These are phyloP conservation scores for Thermomyces lanuginosus DNA, from an alignment of 2,329 filamentous ascomycete genomes.

Conservation along the genomic window DNA sequence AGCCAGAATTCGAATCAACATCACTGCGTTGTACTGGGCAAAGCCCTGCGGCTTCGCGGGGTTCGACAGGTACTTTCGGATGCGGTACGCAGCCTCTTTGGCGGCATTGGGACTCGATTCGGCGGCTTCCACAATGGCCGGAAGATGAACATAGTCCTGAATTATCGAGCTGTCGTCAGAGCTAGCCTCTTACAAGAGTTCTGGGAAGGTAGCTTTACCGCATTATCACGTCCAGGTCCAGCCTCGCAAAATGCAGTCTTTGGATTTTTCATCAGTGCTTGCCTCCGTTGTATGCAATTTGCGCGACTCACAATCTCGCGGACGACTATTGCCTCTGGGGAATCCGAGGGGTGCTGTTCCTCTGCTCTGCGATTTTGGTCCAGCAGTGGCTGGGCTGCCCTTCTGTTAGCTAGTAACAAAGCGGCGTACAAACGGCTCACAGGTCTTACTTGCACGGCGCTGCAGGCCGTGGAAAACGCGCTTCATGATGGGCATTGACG, in stretches of 20 bases:
- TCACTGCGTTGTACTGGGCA: constrained; percentile 87
- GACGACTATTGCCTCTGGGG: constrained; percentile 24
- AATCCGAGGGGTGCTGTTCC: constrained; percentile 10
- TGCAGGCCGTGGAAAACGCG: constrained; percentile 7
- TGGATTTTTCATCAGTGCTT: constrained; percentile 2
- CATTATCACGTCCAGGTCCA: constrained; percentile 38
- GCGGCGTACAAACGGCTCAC: neutral
- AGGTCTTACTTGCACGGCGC: constrained; percentile 6
- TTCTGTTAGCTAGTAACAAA: too few species aligned
- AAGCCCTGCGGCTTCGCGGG: constrained; percentile 50
- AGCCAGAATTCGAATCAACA: constrained; percentile 79
- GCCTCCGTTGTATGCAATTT: neutral
- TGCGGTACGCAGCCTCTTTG: constrained; percentile 59
- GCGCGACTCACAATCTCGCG: constrained; percentile 23
- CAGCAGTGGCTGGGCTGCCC: too few species aligned
- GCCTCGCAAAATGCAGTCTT: constrained; percentile 73
- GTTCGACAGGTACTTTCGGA: constrained; percentile 66
- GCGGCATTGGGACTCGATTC: constrained; percentile 82
- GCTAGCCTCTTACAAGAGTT: too few species aligned
- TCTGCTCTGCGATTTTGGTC: too few species aligned
- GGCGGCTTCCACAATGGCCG: constrained; percentile 82
- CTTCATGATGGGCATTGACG: constrained; percentile 7
- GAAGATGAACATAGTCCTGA: constrained; percentile 86
- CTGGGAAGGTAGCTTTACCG: constrained; percentile 26
- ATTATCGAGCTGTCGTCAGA: constrained; percentile 25